phyloP scores from a whole-genome alignment of 164 flowering plant species.

The Berberis vulgaris region DNA sequence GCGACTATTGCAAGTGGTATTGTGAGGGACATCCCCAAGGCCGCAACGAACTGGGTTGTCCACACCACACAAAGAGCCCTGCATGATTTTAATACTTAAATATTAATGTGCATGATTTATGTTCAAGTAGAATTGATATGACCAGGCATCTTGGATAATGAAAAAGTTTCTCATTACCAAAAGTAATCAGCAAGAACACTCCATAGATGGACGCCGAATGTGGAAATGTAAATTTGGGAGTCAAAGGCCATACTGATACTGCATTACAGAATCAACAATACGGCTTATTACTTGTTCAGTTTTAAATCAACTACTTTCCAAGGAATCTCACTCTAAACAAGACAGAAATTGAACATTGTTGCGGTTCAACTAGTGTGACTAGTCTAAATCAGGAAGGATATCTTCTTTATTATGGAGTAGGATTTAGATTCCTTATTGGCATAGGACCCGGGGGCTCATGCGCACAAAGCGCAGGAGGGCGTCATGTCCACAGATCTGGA shows the following conservation, averaged over 20 bases:
- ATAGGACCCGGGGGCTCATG: too few species aligned
- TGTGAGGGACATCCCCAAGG: slow-evolving; percentile 62
- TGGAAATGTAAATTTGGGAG: slow-evolving; percentile 43
- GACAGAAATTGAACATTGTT: too few species aligned
- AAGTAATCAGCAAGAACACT: slow-evolving; percentile 56
- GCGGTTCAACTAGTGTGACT: too few species aligned
- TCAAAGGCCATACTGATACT: slow-evolving; percentile 53
- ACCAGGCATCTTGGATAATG: background rate
- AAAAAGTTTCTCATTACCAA: slow-evolving; percentile 27
- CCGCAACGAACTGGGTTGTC: slow-evolving; percentile 58
- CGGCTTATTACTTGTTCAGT: too few species aligned
- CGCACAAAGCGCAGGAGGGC: too few species aligned
- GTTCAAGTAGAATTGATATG: background rate
- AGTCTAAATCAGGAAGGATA: too few species aligned
- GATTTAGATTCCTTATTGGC: too few species aligned
- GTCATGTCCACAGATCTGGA: too few species aligned
- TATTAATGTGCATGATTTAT: too few species aligned
- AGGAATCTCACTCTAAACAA: too few species aligned
- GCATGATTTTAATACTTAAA: slow-evolving; percentile 5
- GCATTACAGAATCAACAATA: background rate
- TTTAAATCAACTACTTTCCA: background rate
- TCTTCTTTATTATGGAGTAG: too few species aligned
- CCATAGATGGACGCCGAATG: slow-evolving; percentile 31
- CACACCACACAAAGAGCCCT: slow-evolving; percentile 74
- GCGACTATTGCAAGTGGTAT: slow-evolving; percentile 74